phyloP scores from a whole-genome alignment of 164 flowering plant species.

The Tinospora cordifolia region DNA sequence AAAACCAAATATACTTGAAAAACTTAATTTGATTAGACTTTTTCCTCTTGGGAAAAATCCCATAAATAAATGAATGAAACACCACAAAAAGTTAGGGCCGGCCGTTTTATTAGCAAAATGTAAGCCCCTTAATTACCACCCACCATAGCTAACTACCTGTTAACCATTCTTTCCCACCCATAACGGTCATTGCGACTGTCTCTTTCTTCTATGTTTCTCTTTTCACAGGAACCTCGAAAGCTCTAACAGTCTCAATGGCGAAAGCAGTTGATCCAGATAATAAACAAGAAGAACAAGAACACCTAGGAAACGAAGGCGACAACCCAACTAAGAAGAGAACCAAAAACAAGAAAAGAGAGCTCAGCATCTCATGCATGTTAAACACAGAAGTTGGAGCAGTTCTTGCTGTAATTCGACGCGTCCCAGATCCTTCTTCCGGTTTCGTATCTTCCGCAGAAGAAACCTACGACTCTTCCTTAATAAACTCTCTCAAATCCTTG shows the following conservation, averaged over 20 bases:
- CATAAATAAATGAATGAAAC: no score
- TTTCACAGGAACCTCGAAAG: not conserved
- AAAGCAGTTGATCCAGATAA: slow-evolving; percentile 11
- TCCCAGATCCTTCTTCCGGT: slow-evolving; percentile 26
- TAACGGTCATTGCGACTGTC: not conserved
- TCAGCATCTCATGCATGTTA: slow-evolving; percentile 71
- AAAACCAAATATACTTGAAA: no score
- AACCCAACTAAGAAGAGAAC: slow-evolving; percentile 9
- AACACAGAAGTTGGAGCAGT: slow-evolving; percentile 82
- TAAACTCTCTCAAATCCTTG: slow-evolving; percentile 65
- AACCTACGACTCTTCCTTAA: slow-evolving; percentile 28
- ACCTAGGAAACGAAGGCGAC: not conserved
- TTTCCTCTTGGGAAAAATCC: no score
- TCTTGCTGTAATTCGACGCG: slow-evolving; percentile 69
- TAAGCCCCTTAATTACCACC: no score
- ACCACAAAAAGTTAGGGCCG: no score
- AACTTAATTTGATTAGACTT: no score
- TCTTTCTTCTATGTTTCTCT: not conserved
- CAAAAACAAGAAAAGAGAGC: slow-evolving; percentile 32
- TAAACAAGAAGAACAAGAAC: slow-evolving; percentile 18
- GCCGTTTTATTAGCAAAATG: no score
- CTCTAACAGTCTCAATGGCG: slow-evolving; percentile 17
- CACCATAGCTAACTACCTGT: no score
- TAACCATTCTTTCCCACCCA: no score
- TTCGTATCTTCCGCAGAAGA: slow-evolving; percentile 46